Conservation (phyloP, 176 grass and related monocot genomes). For the Typha latifolia region DNA sequence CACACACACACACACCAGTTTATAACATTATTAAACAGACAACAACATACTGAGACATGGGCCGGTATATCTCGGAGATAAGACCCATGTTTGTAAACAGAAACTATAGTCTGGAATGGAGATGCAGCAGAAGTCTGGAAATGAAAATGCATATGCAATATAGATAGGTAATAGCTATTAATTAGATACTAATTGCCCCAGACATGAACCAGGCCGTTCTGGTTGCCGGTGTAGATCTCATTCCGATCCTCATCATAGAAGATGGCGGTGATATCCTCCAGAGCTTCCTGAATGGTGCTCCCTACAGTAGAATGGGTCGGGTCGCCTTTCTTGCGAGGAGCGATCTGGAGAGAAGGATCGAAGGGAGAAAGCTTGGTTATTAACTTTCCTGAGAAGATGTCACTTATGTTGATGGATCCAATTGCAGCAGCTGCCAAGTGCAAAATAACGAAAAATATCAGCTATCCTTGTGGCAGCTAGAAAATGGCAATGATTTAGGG, state of each 20-base stretch:
- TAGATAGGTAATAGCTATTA: not conserved
- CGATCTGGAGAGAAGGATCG: constrained; percentile 2
- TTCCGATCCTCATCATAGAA: constrained; percentile 16
- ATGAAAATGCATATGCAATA: not conserved
- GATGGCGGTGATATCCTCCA: not conserved
- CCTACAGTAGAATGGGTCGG: not conserved
- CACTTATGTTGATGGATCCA: constrained; percentile 11
- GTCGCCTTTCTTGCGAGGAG: not conserved
- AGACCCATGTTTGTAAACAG: too few relatives aligned
- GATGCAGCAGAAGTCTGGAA: not conserved
- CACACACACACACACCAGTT: too few relatives aligned
- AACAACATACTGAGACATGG: too few relatives aligned
- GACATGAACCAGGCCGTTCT: constrained; percentile 7
- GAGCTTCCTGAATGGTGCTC: constrained; percentile 6
- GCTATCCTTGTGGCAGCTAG: too few relatives aligned
- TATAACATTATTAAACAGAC: too few relatives aligned
- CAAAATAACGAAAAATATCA: too few relatives aligned
- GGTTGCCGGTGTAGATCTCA: constrained; percentile 13
- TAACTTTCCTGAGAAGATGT: constrained; percentile 8
- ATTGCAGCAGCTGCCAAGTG: not conserved
- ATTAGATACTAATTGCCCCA: constrained; percentile 11
- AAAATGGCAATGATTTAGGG: too few relatives aligned
- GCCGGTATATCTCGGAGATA: too few relatives aligned
- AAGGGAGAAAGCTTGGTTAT: constrained; percentile 1
- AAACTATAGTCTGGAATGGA: not conserved